Evolutionary conservation across 768 basidiomycete species (phyloP).

Genomic region (Amanita rubescens): DNA sequence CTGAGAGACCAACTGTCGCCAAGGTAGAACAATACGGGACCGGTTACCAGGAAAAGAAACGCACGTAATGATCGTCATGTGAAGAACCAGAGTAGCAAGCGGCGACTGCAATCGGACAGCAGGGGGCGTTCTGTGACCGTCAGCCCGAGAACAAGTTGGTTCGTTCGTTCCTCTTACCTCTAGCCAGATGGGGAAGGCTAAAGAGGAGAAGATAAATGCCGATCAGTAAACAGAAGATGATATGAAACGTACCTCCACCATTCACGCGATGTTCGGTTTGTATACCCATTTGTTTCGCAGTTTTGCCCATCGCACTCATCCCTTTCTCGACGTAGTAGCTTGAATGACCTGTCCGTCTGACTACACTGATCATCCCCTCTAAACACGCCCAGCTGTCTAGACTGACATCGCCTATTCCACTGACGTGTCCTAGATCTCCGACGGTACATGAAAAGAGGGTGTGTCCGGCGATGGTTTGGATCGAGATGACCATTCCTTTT

Average conservation of each 20-base stretch:
- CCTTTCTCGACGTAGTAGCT: conserved; percentile 85
- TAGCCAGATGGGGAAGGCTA: conserved; percentile 83
- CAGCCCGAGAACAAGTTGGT: neutral
- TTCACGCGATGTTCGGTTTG: conserved; percentile 57
- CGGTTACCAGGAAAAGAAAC: conserved; percentile 15
- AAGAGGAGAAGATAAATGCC: neutral
- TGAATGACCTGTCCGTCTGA: conserved; percentile 74
- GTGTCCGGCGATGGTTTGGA: conserved; percentile 75
- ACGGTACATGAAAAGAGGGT: conserved; percentile 78
- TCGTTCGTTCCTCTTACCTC: conserved; percentile 38
- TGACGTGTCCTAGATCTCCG: conserved; percentile 63
- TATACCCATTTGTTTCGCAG: conserved; percentile 62
- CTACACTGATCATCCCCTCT: conserved; percentile 75
- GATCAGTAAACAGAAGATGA: neutral
- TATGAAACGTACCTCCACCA: conserved; percentile 62
- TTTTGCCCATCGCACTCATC: conserved; percentile 78
- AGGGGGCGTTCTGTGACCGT: conserved; percentile 59
- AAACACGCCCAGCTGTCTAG: conserved; percentile 74
- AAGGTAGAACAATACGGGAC: neutral
- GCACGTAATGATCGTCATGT: conserved; percentile 70
- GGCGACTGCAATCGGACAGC: conserved; percentile 72
- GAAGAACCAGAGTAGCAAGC: conserved; percentile 81
- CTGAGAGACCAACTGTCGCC: conserved; percentile 48
- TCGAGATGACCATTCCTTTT: conserved; percentile 74
- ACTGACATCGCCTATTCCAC: conserved; percentile 68